These are phyloP conservation scores for Penicillium crystallinum DNA, from an alignment of 495 filamentous ascomycete genomes.

Conservation along the genomic window DNA sequence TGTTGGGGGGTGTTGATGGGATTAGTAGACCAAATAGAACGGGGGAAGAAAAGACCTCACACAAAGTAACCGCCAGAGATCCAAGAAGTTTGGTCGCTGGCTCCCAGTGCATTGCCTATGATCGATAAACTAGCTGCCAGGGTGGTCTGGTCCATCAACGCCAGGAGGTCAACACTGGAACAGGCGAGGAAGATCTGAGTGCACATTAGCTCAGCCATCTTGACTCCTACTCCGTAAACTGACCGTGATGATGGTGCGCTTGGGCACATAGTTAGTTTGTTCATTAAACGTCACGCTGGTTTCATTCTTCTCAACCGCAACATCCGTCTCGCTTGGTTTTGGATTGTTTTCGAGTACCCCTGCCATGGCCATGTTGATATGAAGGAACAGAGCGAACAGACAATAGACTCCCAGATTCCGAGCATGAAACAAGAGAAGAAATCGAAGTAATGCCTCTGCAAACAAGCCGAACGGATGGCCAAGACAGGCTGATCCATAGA, in stretches of 20 bases:
- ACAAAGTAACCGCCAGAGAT: slow-evolving; percentile 53
- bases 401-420: neutral
- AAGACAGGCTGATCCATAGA: neutral
- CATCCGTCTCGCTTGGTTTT: neutral
- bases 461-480: neutral
- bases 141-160: slow-evolving; percentile 53
- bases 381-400: neutral
- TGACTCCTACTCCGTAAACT: neutral
- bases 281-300: slow-evolving; percentile 41
- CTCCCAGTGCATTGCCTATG: slow-evolving; percentile 43
- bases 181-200: slow-evolving; percentile 50
- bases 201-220: neutral
- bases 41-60: slow-evolving; percentile 22
- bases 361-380: slow-evolving; percentile 8
- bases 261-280: slow-evolving; percentile 52
- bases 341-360: slow-evolving; percentile 8
- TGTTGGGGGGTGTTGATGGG: slow-evolving; percentile 1
- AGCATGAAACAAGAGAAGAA: neutral
- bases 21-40: neutral
- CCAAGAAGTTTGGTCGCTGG: slow-evolving; percentile 47
- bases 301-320: slow-evolving; percentile 10
- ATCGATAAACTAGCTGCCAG: slow-evolving; percentile 48
- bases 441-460: neutral
- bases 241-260: slow-evolving; percentile 46
- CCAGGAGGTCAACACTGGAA: slow-evolving; percentile 49